Conservation (phyloP, 2,329 filamentous ascomycete genomes). For the Didymella keratinophila region DNA sequence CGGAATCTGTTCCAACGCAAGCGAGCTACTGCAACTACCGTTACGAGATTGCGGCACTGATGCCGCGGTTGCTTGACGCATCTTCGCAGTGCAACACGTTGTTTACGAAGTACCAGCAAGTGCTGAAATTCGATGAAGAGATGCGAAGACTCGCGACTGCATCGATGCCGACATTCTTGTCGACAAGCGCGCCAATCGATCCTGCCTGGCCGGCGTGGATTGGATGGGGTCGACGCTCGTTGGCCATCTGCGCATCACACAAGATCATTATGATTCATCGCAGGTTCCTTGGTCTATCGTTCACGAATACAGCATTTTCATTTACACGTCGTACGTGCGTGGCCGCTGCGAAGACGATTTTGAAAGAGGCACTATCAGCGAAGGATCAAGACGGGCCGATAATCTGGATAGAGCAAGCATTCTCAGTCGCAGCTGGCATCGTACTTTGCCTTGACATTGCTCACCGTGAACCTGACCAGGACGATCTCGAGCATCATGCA, state of each 20-base stretch:
- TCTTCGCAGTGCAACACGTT: slow-evolving; percentile 46
- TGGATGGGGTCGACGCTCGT: slow-evolving; percentile 49
- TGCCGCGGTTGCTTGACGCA: slow-evolving; percentile 51
- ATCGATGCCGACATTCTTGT: slow-evolving; percentile 45
- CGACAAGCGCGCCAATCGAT: slow-evolving; percentile 38
- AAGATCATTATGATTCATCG: slow-evolving; percentile 56
- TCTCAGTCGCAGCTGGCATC: slow-evolving; percentile 52
- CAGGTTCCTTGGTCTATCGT: slow-evolving; percentile 50
- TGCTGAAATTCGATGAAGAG: slow-evolving; percentile 49
- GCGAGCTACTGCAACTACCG: slow-evolving; percentile 49
- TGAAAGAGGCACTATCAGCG: slow-evolving; percentile 47
- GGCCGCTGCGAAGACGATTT: slow-evolving; percentile 52
- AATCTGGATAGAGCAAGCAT: slow-evolving; percentile 54
- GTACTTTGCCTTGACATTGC: slow-evolving; percentile 52
- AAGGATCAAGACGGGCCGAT: slow-evolving; percentile 45
- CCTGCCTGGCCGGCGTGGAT: slow-evolving; percentile 49
- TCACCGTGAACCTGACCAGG: slow-evolving; percentile 34
- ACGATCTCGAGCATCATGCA: slow-evolving; percentile 20
- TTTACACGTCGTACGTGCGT: slow-evolving; percentile 53
- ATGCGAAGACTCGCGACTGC: slow-evolving; percentile 49
- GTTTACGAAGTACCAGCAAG: slow-evolving; percentile 53
- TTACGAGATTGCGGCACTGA: slow-evolving; percentile 49
- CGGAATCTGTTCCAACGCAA: slow-evolving; percentile 36
- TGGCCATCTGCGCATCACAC: slow-evolving; percentile 50
- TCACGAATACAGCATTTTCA: slow-evolving; percentile 49